Evolutionary conservation across 2,329 filamentous ascomycete species (phyloP).

Genomic region (Conoideocrella luteorostrata): DNA sequence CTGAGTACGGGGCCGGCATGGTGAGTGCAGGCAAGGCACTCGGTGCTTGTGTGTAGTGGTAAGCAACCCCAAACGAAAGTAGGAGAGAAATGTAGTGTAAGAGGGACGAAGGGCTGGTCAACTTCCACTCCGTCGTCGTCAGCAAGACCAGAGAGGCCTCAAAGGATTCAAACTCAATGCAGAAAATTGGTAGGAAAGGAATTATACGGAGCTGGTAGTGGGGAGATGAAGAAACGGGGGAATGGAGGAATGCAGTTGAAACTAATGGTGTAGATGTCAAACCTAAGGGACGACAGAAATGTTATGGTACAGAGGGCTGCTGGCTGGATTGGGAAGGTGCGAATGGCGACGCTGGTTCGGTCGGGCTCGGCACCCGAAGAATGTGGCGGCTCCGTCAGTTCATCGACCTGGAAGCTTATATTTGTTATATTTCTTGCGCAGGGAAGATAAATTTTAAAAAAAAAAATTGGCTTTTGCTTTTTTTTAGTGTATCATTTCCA

Average conservation of each 20-base stretch:
- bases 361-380: no score
- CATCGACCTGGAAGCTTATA: no score
- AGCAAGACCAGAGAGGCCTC: neutral
- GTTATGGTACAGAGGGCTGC: no score
- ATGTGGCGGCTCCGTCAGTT: no score
- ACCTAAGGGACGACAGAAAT: no score
- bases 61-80: no score
- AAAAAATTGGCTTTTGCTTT: no score
- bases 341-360: neutral
- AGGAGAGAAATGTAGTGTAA: neutral
- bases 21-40: conserved; percentile 1
- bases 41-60: neutral
- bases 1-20: conserved; percentile 42
- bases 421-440: no score
- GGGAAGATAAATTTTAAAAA: no score
- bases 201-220: neutral
- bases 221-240: neutral
- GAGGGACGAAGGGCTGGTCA: neutral
- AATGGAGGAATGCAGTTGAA: neutral
- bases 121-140: neutral
- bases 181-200: neutral
- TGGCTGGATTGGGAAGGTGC: neutral
- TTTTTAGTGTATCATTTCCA: no score
- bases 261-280: no score
- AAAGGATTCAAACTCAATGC: no score